Base-by-base conservation (phyloP, 306 rosid genomes). In the Cucurbita pepo region DNA sequence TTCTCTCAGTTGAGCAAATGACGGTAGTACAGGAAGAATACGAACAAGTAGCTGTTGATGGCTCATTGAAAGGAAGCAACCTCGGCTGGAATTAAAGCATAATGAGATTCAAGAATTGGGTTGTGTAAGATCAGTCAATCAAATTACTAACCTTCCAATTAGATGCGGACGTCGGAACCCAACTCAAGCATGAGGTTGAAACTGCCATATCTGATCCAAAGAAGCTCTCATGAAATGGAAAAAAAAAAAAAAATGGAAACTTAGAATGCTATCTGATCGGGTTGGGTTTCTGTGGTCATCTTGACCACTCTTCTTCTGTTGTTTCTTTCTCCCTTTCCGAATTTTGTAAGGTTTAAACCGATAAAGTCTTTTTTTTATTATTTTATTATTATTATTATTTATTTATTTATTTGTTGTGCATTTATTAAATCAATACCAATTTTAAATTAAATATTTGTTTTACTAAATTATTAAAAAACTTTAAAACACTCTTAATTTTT, bases 151-250 rank as follows among this genome's bases (percentile, higher is more conserved):
- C 98, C 96, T 90, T 90, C 58, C 19, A 69, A 25, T 77, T 86
- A 58, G 83, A 78, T 18, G 80, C 71, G 41, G 79, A 67, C 55
- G 89, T 78, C 9, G 96, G 89, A 69, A 78, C 76, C 88, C 86
- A 89, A 71, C 53, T 82, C 19, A 81, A 19, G 69, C 93, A 86
- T 73, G 87, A 80, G 1, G 96, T 87, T 76, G 96, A 88, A 16
- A 83, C 80, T 45, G 81, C 92, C 96, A 94, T 90, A 11, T 41
- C 75, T 83, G 81, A 79, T 18, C 16, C 43, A 66, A 66, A 63
- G 71, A 65, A 75, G 77, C 79, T 56, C 50, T 77, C 85, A 81
- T 78, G 64, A 62, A 21, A 77, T 55, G 78, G 73, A 21, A 21
- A 21, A 21, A 21, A n/a, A 38, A 70, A 60, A 83, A 37, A 56